Evolutionary conservation across 768 basidiomycete species (phyloP).

Genomic region (Psilocybe sp.): DNA sequence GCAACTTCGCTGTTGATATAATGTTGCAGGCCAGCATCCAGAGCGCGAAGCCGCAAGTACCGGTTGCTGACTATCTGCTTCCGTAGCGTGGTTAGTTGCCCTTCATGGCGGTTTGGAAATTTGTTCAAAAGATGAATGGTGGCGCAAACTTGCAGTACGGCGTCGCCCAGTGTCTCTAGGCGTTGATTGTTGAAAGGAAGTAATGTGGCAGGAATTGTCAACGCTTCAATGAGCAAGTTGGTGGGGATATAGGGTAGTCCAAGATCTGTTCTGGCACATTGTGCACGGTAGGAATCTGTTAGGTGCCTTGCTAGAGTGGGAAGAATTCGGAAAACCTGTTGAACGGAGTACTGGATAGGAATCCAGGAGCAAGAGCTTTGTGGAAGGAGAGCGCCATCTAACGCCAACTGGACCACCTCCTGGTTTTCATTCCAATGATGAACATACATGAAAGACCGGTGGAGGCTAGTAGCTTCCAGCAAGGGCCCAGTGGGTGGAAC

Average conservation of each 20-base stretch:
- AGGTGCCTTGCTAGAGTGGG: slow-evolving; percentile 68
- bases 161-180: slow-evolving; percentile 84
- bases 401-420: slow-evolving; percentile 1
- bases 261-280: slow-evolving; percentile 47
- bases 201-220: slow-evolving; percentile 66
- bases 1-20: slow-evolving; percentile 62
- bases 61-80: slow-evolving; percentile 67
- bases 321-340: slow-evolving; percentile 51
- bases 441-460: slow-evolving; percentile 34
- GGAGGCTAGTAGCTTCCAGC: slow-evolving; percentile 48
- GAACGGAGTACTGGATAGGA: slow-evolving; percentile 49
- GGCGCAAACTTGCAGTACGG: slow-evolving; percentile 72
- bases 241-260: slow-evolving; percentile 58
- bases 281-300: slow-evolving; percentile 62
- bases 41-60: slow-evolving; percentile 65
- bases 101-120: slow-evolving; percentile 78
- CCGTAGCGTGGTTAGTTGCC: slow-evolving; percentile 69
- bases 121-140: slow-evolving; percentile 77
- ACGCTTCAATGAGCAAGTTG: slow-evolving; percentile 64
- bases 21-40: slow-evolving; percentile 57
- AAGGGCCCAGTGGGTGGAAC: slow-evolving; percentile 60
- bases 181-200: slow-evolving; percentile 79
- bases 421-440: slow-evolving; percentile 4
- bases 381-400: slow-evolving; percentile 30
- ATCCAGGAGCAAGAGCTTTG: slow-evolving; percentile 51